These are phyloP conservation scores for Claviceps purpurea DNA, from an alignment of 2,329 filamentous ascomycete species.

Conservation along the genomic window DNA sequence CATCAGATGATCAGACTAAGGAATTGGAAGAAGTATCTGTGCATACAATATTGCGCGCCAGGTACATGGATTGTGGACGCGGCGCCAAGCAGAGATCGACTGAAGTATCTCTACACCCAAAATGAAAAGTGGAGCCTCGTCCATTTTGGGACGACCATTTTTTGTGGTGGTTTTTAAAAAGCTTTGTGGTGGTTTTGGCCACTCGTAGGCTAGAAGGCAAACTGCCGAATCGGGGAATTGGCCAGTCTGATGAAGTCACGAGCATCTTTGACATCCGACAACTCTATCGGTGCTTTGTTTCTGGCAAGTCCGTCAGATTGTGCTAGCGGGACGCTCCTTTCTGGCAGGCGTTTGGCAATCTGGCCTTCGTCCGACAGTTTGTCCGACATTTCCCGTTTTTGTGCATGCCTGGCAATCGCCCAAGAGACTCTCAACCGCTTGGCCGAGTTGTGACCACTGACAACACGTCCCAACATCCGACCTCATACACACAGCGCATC, in stretches of 20 bases:
- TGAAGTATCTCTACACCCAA: too few species aligned
- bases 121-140: too few species aligned
- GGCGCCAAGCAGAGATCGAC: too few species aligned
- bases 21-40: too few species aligned
- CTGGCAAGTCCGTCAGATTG: not conserved
- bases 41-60: too few species aligned
- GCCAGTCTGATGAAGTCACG: not conserved
- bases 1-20: too few species aligned
- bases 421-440: not conserved
- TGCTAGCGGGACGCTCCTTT: not conserved
- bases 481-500: not conserved
- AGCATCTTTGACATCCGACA: not conserved
- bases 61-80: too few species aligned
- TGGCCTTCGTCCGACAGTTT: not conserved
- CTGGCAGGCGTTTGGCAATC: not conserved
- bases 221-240: not conserved
- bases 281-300: not conserved
- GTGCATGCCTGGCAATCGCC: not conserved
- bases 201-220: not conserved
- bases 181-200: too few species aligned
- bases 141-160: too few species aligned
- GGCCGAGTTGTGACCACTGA: not conserved
- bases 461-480: not conserved
- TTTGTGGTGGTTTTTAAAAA: too few species aligned
- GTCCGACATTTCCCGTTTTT: not conserved